Evolutionary conservation across 2,329 filamentous ascomycete genomes (phyloP), one percentile per base, ranked within the genome.

Genomic region (Botrytis fabae): DNA sequence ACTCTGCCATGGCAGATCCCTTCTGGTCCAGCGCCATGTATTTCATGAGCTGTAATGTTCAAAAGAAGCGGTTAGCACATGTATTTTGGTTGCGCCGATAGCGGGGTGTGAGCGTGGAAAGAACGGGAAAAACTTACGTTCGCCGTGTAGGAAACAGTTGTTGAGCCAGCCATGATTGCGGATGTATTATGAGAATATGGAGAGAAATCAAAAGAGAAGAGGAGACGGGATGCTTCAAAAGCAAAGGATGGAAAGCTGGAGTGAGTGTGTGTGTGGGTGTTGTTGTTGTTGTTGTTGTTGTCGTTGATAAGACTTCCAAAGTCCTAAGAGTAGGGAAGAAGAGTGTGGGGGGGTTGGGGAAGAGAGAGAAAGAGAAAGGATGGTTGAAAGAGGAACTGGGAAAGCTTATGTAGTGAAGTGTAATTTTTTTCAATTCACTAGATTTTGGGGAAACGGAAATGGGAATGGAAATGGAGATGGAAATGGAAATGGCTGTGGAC

Each of bases 11-110:
- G 82, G 97, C 87, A 80, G 86, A 86, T 83, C 94, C 95, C 84
- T 92, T 93, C 87, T 98, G 95, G 83, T 94, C 92, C 81, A 98
- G 93, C 81, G 87, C 87, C 85, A 96, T 90, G 89, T 95, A 98
- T 85, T 98, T 98, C 84, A 92, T 86, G 84, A 98, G 91, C 94
- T 97, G 84, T 80, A 69, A 59, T 42, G 5, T 69, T n/a, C 10
- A 73, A 78, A 74, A 77, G 73, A 64, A 54, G 35, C 66, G 22
- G 32, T 64, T 32, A 69, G 66, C 59, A 22, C 12, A 44, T 12
- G 28, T 14, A 38, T 18, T 63, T 63, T n/a, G 38, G 46, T 38
- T 64, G 42, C 35, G 28, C n/a, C 59, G 69, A 73, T 71, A 40
- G 73, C 57, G 70, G 74, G 75, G 72, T 72, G 71, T 42, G 72